These are phyloP conservation scores for Laburnicola sp. DNA, from an alignment of 2,329 filamentous ascomycete species.

Conservation along the genomic window DNA sequence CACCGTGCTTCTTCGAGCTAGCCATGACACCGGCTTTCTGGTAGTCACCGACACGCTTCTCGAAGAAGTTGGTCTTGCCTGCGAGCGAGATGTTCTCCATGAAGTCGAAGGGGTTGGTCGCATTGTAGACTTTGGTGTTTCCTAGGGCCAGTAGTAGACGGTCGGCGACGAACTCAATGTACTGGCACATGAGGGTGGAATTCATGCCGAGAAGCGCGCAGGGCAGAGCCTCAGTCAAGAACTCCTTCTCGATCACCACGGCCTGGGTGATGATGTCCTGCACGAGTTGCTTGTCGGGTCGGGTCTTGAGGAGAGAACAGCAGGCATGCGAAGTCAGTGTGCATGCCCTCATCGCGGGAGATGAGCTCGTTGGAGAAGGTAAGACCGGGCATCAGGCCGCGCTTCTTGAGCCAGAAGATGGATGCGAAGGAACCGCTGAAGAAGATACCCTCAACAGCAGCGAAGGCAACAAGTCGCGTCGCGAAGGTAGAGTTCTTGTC, in stretches of 20 bases:
- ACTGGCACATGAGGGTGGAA: constrained; percentile 95
- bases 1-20: constrained; percentile 74
- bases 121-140: constrained; percentile 91
- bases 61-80: constrained; percentile 99
- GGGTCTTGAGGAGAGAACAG: constrained; percentile 95
- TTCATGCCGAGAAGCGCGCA: constrained; percentile 97
- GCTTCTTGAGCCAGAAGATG: constrained; percentile 99
- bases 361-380: constrained; percentile 99
- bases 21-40: constrained; percentile 99
- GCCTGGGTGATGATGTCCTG: constrained; percentile 91
- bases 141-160: constrained; percentile 89
- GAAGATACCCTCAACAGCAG: constrained; percentile 98
- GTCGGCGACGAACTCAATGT: constrained; percentile 99
- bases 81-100: constrained; percentile 99
- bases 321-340: constrained; percentile 98
- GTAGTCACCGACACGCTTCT: constrained; percentile 99
- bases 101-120: constrained; percentile 97
- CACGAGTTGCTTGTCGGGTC: constrained; percentile 79
- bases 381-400: constrained; percentile 95
- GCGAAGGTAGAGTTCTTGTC: constrained; percentile 94
- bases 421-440: constrained; percentile 98
- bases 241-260: constrained; percentile 94
- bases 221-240: constrained; percentile 92
- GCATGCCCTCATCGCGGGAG: constrained; percentile 97
- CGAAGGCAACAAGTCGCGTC: constrained; percentile 93